A percentile compares a stretch with the other conserved stretches of the same genome.
phyloP scores from a whole-genome alignment of 306 rosid species.

The Prunus davidiana region DNA sequence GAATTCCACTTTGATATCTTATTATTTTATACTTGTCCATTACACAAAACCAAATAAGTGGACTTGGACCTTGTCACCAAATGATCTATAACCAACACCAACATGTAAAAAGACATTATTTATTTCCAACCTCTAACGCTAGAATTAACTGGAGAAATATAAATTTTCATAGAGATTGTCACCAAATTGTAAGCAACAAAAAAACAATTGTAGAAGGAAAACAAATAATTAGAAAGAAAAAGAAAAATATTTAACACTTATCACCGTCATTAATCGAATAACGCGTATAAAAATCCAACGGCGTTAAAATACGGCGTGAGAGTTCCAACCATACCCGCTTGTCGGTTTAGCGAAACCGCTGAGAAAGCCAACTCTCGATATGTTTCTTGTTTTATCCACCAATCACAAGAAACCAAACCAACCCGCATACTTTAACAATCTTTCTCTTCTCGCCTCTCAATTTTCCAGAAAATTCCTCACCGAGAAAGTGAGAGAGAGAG shows the following conservation, averaged over 20 bases:
- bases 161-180: no score
- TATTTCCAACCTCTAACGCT: no score
- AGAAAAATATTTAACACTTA: neutral
- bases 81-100: no score
- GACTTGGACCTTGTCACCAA: neutral
- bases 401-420: neutral
- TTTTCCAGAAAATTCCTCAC: conserved; percentile 16
- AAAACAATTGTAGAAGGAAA: no score
- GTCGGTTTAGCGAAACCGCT: neutral
- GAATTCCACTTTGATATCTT: no score
- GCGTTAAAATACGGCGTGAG: neutral
- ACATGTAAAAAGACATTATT: neutral
- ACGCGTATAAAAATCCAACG: neutral
- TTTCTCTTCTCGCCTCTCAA: neutral
- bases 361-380: no score
- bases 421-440: neutral
- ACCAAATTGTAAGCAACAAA: no score
- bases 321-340: neutral
- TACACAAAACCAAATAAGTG: neutral
- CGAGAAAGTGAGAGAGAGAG: neutral
- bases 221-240: no score
- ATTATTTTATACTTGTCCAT: neutral
- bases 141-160: no score
- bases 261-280: neutral
- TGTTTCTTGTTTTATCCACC: neutral